Conservation (phyloP, 495 filamentous ascomycete species). For the Pyronema domesticum region DNA sequence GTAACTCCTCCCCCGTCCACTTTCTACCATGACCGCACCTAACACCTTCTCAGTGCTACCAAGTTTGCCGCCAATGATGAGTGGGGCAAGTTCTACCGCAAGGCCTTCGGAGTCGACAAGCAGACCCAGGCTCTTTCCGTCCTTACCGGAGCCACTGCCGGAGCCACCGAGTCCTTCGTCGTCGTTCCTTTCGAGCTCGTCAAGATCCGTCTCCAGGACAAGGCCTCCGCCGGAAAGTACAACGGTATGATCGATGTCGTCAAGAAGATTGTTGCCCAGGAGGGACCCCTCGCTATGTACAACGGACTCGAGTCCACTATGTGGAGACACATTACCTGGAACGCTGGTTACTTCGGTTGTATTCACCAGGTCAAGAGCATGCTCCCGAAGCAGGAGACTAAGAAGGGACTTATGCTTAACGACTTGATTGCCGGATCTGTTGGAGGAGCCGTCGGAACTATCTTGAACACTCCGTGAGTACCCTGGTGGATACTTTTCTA, state of each 20-base stretch:
- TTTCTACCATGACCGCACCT: not conserved
- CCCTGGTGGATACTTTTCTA: too few species aligned
- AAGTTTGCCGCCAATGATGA: constrained; percentile 98
- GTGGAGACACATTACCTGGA: constrained; percentile 97
- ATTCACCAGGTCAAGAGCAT: constrained; percentile 87
- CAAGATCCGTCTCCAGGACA: constrained; percentile 93
- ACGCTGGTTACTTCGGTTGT: constrained; percentile 92
- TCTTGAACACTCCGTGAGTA: constrained; percentile 66
- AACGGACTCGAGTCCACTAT: constrained; percentile 90
- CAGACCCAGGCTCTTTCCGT: constrained; percentile 81
- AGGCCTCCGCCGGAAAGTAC: constrained; percentile 85
- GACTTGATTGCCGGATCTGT: constrained; percentile 72
- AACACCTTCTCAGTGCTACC: constrained; percentile 43
- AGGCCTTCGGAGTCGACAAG: constrained; percentile 59
- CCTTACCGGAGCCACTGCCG: constrained; percentile 83
- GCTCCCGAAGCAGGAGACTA: constrained; percentile 60
- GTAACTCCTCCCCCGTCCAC: constrained; percentile 18
- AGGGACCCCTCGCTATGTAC: constrained; percentile 80
- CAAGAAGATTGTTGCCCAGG: constrained; percentile 60
- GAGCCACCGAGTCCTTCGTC: constrained; percentile 89
- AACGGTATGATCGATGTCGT: constrained; percentile 85
- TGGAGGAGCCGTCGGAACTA: constrained; percentile 81
- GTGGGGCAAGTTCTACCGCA: constrained; percentile 85
- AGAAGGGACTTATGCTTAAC: constrained; percentile 62
- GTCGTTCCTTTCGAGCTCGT: constrained; percentile 88